Base-by-base conservation (phyloP, 371 early-diverging fungal species). In the Parasitella parasitica region DNA sequence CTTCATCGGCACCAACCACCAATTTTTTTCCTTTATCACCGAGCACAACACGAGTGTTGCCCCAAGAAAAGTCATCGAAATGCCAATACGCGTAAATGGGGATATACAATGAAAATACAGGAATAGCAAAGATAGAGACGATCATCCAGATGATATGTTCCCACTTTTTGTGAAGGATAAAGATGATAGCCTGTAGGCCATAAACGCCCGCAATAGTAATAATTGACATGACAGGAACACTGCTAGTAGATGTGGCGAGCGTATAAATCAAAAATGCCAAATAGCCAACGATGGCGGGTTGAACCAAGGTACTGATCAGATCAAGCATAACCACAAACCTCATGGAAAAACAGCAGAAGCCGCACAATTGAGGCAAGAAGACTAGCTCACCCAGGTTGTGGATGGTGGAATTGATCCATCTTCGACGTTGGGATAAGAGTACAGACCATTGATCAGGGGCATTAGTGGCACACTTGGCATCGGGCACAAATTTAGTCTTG, bases 401-500 rank as follows among this genome's bases (percentile, higher is more conserved):
- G 32, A 98, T 90, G 0, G 99, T 99, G 7, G 97, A 96, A 73
- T 99, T 99, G 66, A 99, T 99, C 99, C 99, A 99, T 49, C 99
- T 86, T 70, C 99, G 91, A 62, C 99, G 89, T 72, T 99, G 99
- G 2, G 98, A 98, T 20, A 99, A 70, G 43, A 99, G 82, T 2
- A 99, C 92, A 30, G 84, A 79, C 89, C 97, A 99, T 63, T 83
- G 86, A 59, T 96, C 98, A 0, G 99, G 99, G 1, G 97, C 99
- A 57, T 87, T 89, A 16, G 99, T 99, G 59, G 88, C 86, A 74
- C 99, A 99, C 67, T 89, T 85, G 4, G 99, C 99, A 57, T 94
- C 92, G 4, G 97, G 88, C 1, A 95, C 92, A 82, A 99, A 99
- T 64, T 94, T 93, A 57, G 95, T 92, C 76, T 97, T 97, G 83